Evolutionary conservation across 495 filamentous ascomycete genomes (phyloP), one percentile per base, ranked within the genome.

Genomic region (Aspergillus bridgeri): DNA sequence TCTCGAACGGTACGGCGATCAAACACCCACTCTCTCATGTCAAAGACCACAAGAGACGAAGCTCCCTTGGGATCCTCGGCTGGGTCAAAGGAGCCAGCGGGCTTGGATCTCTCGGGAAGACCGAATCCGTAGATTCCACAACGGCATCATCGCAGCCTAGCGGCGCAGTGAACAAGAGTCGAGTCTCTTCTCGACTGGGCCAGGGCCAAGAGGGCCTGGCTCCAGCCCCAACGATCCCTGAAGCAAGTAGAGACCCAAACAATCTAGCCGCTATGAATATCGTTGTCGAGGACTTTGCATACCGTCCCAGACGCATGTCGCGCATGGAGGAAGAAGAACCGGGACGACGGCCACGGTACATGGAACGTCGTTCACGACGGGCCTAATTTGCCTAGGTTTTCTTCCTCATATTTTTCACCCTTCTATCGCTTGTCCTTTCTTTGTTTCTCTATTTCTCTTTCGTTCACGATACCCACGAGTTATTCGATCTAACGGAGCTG

Each of bases 71-170:
- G 3, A 71, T 79, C 22, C 70, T 77, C 43, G 66, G 73, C 38
- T 79, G 75, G 75, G 74, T 79, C 70, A 79, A 79, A 51, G 65
- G 70, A 3, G 64, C 71, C 20, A 60, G 68, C 51, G 67, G 65
- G 0, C 67, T 74, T 29, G 69, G 65, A 18, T 64, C 66, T 11
- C 53, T 52, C 8, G 55, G 54, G 17, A 64, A 76, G 18, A 53
- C 60, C 22, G 62, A 63, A 0, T 4, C 59, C 8, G 57, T 62
- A 45, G 7, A 50, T 15, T 22, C 60, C 3, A 58, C 58, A 6
- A 59, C 69, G 21, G 21, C 56, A 6, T 60, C 61, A 33, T 25
- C 57, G 3, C 44, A 44, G 17, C 6, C 24, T n/a, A n/a, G 51
- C 33, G 46, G 5, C 38, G 51, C 11, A 25, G 20, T 43, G 46